A percentile compares a stretch with the other conserved stretches of the same genome.
Conservation (phyloP, 306 rosid genomes). For the Fragaria nilgerrensis region DNA sequence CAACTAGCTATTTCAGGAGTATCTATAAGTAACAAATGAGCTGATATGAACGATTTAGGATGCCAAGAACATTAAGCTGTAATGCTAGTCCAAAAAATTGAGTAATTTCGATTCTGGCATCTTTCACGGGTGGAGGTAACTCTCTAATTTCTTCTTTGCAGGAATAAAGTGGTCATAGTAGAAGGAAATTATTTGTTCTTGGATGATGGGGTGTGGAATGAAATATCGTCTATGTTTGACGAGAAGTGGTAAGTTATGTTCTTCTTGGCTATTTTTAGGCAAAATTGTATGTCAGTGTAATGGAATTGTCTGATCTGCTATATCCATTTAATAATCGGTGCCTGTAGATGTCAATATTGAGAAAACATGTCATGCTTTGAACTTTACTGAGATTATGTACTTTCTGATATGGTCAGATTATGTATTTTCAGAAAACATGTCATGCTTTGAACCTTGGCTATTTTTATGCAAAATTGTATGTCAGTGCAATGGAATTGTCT, state of each 20-base stretch:
- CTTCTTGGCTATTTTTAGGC: conserved; percentile 10
- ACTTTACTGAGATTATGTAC: not conserved
- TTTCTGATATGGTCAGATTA: not conserved
- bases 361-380: not conserved
- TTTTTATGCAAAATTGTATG: conserved; percentile 5
- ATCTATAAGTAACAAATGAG: not conserved
- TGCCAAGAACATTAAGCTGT: not conserved
- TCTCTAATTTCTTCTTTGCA: conserved; percentile 28
- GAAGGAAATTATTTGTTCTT: conserved; percentile 80
- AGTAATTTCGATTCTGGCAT: conserved; percentile 15
- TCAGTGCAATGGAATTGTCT: not conserved
- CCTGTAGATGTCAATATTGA: conserved; percentile 5
- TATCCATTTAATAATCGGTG: not conserved
- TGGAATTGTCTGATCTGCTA: not conserved
- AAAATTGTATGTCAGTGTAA: not conserved
- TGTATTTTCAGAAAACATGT: not conserved
- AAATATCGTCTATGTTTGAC: conserved; percentile 66
- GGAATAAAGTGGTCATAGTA: conserved; percentile 75
- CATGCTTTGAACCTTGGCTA: not conserved
- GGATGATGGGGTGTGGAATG: conserved; percentile 80
- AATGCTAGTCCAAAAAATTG: not conserved
- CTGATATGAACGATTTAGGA: not conserved
- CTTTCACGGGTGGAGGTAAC: not conserved
- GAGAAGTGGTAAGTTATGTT: conserved; percentile 69
- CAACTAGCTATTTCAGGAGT: not conserved